Conservation (phyloP, 2,329 filamentous ascomycete genomes). For the Neonectria hederae region DNA sequence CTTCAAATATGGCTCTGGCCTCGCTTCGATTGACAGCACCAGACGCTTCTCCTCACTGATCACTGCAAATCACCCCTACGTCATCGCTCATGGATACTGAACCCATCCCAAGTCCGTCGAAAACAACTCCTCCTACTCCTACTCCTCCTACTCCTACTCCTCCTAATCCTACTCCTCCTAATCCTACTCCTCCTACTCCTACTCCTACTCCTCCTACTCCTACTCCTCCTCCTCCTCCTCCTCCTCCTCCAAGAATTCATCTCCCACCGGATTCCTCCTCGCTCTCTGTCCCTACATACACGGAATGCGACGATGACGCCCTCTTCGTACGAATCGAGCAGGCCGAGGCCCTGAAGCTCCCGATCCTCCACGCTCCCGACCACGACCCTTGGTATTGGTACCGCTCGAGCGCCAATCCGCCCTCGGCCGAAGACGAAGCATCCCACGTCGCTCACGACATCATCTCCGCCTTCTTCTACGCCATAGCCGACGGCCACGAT, state of each 20-base stretch:
- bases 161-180: not conserved
- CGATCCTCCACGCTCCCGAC: slow-evolving; percentile 29
- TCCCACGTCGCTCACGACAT: slow-evolving; percentile 39
- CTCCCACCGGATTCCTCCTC: not conserved
- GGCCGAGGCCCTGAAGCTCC: slow-evolving; percentile 28
- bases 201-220: not conserved
- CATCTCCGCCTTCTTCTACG: slow-evolving; percentile 43
- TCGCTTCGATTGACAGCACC: not conserved
- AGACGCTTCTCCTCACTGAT: not conserved
- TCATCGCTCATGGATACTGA: slow-evolving; percentile 3
- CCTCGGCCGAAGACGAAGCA: slow-evolving; percentile 16
- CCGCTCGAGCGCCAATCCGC: not conserved
- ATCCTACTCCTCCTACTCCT: not conserved
- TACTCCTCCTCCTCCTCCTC: not conserved
- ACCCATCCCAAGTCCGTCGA: slow-evolving; percentile 15
- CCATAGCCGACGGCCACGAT: slow-evolving; percentile 41
- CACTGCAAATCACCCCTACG: no score
- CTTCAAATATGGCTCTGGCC: not conserved
- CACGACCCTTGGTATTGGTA: not conserved
- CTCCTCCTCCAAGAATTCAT: not conserved
- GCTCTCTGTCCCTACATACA: slow-evolving; percentile 31
- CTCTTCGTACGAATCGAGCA: slow-evolving; percentile 35
- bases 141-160: no score
- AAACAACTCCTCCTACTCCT: not conserved
- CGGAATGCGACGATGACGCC: slow-evolving; percentile 29